Evolutionary conservation across 2,329 filamentous ascomycete species (phyloP).

Genomic region (Westerdykella sp.): DNA sequence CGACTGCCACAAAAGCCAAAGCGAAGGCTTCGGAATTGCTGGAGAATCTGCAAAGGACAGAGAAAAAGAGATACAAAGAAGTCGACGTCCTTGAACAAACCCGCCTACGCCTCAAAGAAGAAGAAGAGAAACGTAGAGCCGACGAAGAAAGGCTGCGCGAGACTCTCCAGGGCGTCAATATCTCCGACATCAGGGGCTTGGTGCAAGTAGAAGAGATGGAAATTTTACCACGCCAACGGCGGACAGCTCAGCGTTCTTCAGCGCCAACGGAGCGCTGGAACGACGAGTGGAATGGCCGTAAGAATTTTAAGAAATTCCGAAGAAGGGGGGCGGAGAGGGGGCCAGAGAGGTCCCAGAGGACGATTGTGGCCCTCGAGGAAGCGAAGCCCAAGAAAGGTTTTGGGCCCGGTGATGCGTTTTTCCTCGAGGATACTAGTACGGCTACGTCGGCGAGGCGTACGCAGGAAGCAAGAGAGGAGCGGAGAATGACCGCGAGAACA

Average conservation of each 20-base stretch:
- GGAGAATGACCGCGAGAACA: conserved; percentile 6
- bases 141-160: conserved; percentile 59
- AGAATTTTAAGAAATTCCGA: conserved; percentile 91
- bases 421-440: conserved; percentile 48
- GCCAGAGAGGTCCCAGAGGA: conserved; percentile 42
- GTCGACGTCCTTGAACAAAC: conserved; percentile 54
- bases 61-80: conserved; percentile 48
- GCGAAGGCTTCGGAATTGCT: conserved; percentile 35
- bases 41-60: conserved; percentile 33
- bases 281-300: conserved; percentile 83
- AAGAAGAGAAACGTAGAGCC: conserved; percentile 47
- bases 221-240: conserved; percentile 42
- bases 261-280: conserved; percentile 66
- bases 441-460: conserved; percentile 13
- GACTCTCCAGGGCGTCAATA: conserved; percentile 58
- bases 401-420: conserved; percentile 71
- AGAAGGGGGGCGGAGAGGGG: conserved; percentile 37
- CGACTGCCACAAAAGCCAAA: conserved; percentile 11
- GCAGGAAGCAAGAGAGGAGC: conserved; percentile 9
- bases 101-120: conserved; percentile 46
- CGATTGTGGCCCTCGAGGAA: conserved; percentile 67
- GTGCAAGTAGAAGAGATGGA: conserved; percentile 73
- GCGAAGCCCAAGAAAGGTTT: conserved; percentile 61
- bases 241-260: conserved; percentile 15
- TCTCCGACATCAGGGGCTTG: conserved; percentile 65